Conservation (phyloP, 306 rosid species). For the Calophaca sinica region DNA sequence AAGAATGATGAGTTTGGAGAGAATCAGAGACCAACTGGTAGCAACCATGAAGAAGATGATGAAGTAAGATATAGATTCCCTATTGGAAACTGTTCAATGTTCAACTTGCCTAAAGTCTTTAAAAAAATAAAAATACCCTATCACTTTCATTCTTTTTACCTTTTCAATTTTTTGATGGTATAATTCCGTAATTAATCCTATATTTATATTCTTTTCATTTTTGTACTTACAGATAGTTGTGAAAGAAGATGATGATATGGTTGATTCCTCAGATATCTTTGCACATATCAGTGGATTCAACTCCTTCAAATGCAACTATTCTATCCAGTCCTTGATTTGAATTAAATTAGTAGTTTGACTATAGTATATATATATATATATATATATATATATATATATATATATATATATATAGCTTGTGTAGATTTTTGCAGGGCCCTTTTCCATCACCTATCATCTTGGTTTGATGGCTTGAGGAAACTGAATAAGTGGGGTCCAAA, state of each 20-base stretch:
- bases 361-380: slow-evolving; percentile 15
- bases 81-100: not conserved
- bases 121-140: slow-evolving; percentile 22
- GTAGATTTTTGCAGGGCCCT: slow-evolving; percentile 71
- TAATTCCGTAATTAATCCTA: not conserved
- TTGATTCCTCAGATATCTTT: slow-evolving; percentile 94
- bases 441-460: slow-evolving; percentile 46
- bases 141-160: slow-evolving; percentile 19
- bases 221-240: slow-evolving; percentile 72
- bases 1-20: slow-evolving; percentile 95
- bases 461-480: slow-evolving; percentile 50
- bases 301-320: slow-evolving; percentile 94
- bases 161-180: slow-evolving; percentile 41
- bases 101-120: slow-evolving; percentile 11
- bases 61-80: slow-evolving; percentile 75
- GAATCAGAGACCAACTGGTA: slow-evolving; percentile 59
- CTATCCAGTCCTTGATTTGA: slow-evolving; percentile 94
- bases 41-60: slow-evolving; percentile 88
- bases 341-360: slow-evolving; percentile 19
- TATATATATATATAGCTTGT: slow-evolving; percentile 38
- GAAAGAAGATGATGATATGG: slow-evolving; percentile 94
- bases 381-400: no score
- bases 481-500: slow-evolving; percentile 66
- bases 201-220: slow-evolving; percentile 34
- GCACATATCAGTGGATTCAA: slow-evolving; percentile 97